phyloP scores from a whole-genome alignment of 2,329 filamentous ascomycete genomes.

The Eutypella sp. region DNA sequence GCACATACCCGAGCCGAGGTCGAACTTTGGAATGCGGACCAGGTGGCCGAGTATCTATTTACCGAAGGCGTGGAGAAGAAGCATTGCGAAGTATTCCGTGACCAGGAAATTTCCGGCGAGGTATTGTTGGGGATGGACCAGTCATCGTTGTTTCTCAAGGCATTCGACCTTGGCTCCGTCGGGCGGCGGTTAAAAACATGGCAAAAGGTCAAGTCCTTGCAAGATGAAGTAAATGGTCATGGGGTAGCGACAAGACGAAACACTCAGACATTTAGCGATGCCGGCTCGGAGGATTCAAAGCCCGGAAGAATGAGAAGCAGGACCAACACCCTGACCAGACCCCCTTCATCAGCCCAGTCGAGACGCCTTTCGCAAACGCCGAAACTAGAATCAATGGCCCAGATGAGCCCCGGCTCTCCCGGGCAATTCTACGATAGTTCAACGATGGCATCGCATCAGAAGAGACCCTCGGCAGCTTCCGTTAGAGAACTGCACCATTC shows the following conservation, averaged over 20 bases:
- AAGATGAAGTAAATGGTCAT: slow-evolving; percentile 71
- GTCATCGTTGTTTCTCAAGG: slow-evolving; percentile 89
- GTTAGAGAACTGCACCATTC: slow-evolving; percentile 79
- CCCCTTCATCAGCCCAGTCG: slow-evolving; percentile 39
- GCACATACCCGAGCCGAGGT: slow-evolving; percentile 69
- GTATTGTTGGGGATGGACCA: slow-evolving; percentile 94
- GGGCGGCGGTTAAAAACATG: slow-evolving; percentile 87
- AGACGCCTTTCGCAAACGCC: slow-evolving; percentile 51
- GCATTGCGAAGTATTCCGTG: slow-evolving; percentile 89
- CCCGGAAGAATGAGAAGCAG: slow-evolving; percentile 43
- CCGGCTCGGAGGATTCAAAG: slow-evolving; percentile 49
- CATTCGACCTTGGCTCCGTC: slow-evolving; percentile 88
- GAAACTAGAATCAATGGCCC: slow-evolving; percentile 40
- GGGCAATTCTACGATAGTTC: slow-evolving; percentile 39
- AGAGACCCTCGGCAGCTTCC: slow-evolving; percentile 73
- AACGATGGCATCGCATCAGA: slow-evolving; percentile 44
- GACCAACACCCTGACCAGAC: slow-evolving; percentile 52
- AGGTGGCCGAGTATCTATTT: slow-evolving; percentile 87
- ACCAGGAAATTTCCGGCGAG: slow-evolving; percentile 94
- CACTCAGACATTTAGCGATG: slow-evolving; percentile 55
- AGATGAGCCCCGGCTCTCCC: slow-evolving; percentile 37
- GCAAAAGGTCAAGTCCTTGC: slow-evolving; percentile 90
- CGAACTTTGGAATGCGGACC: slow-evolving; percentile 68
- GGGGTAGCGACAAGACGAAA: slow-evolving; percentile 41
- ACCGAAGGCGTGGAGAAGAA: slow-evolving; percentile 78